Evolutionary conservation across 2,329 filamentous ascomycete species (phyloP), one percentile per base, ranked within the genome.

Genomic region (Hypoxylon sp.): DNA sequence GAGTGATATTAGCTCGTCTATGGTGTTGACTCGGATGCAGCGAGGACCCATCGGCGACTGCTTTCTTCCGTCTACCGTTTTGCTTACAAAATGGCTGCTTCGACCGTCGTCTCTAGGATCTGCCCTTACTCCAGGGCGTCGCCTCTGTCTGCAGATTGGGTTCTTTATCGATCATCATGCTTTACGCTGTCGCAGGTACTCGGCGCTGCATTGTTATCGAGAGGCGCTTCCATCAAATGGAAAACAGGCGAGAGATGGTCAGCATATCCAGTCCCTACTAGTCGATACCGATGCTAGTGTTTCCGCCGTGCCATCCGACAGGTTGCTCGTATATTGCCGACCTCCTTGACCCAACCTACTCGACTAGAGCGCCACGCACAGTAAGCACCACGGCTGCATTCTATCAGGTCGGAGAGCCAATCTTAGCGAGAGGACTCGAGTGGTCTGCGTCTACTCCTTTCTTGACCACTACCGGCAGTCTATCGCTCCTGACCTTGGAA

Each of bases 171-270:
- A 29, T 45, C 29, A 49, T 46, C 2, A 46, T 8, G 52, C 52
- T 11, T 45, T 29, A 10, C 49, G 52, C 17, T 55, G 52, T 24
- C 52, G 38, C 2, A 55, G 52, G 52, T 55, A 45, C 6, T 29
- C 40, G 15, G 27, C 3, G 2, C 10, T 27, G 8, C 33, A 23
- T 21, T 18, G 24, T 23, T 10, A 4, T 33, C 11, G 9, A 11
- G 10, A 29, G 7, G 15, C 20, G n/a, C 17, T n/a, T 15, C 10
- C n/a, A 37, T n/a, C 6, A n/a, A 50, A 17, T 8, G 15, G 18
- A 27, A n/a, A 18, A 47, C n/a, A 35, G 17, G 13, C n/a, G 2
- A 5, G 27, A 15, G 5, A 3, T 47, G 41, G 42, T 23, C 8
- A n/a, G 11, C 11, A 15, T 33, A 11, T 10, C 27, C 13, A 31